Conservation (phyloP, 768 basidiomycete species). For the Lactifluus rugatus region DNA sequence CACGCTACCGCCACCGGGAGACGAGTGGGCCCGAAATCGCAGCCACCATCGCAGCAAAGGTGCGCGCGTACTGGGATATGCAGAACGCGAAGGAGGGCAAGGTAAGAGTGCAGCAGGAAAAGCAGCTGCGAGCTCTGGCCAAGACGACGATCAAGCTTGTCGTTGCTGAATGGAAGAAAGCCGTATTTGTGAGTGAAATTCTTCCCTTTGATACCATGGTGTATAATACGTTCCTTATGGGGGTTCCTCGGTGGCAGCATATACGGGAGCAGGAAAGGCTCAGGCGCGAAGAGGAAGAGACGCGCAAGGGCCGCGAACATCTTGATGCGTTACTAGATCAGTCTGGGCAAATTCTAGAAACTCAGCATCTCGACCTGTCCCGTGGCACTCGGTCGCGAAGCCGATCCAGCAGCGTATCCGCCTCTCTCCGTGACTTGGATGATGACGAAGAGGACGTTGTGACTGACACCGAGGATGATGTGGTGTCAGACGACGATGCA, state of each 20-base stretch:
- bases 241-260: conserved; percentile 35
- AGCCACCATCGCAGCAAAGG: conserved; percentile 48
- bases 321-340: conserved; percentile 85
- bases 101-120: conserved; percentile 52
- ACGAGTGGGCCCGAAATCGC: conserved; percentile 35
- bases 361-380: conserved; percentile 65
- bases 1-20: conserved; percentile 24
- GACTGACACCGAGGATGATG: conserved; percentile 21
- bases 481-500: conserved; percentile 24
- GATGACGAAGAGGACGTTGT: conserved; percentile 9
- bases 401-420: conserved; percentile 39
- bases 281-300: conserved; percentile 64
- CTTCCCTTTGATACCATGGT: background rate
- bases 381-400: conserved; percentile 44
- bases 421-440: conserved; percentile 17
- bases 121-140: conserved; percentile 52
- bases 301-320: conserved; percentile 71
- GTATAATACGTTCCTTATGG: background rate
- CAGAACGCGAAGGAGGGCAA: conserved; percentile 54
- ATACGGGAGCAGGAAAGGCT: conserved; percentile 61
- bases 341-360: conserved; percentile 76
- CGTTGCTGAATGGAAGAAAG: conserved; percentile 78
- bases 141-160: conserved; percentile 66
- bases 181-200: conserved; percentile 55
- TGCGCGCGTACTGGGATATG: conserved; percentile 70